Evolutionary conservation across 805 yeast genomes (phyloP).

Genomic region (Starmera quercuum): DNA sequence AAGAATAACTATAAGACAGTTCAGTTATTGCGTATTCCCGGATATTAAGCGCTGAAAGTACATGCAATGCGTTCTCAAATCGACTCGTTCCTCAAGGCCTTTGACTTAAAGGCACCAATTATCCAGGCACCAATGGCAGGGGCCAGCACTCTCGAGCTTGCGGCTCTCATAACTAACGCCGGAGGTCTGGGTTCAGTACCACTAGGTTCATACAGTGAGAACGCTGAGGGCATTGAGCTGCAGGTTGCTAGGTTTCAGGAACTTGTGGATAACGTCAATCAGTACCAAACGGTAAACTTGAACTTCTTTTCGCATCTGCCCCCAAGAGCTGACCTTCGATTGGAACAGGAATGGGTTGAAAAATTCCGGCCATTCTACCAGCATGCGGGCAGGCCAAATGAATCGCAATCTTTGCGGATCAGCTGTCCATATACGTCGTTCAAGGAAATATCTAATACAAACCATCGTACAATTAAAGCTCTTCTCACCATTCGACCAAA

Average conservation of each 20-base stretch:
- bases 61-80: slow-evolving; percentile 13
- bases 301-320: slow-evolving; percentile 41
- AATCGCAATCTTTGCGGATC: neutral
- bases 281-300: slow-evolving; percentile 26
- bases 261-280: slow-evolving; percentile 3
- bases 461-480: slow-evolving; percentile 9
- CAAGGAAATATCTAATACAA: slow-evolving; percentile 1
- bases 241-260: slow-evolving; percentile 8
- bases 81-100: slow-evolving; percentile 6
- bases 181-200: slow-evolving; percentile 49
- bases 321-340: slow-evolving; percentile 6
- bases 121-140: slow-evolving; percentile 61
- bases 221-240: slow-evolving; percentile 7
- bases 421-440: neutral
- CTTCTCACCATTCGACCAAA: slow-evolving; percentile 26
- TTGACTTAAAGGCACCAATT: slow-evolving; percentile 34
- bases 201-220: slow-evolving; percentile 9
- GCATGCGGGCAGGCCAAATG: neutral
- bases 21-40: too few relatives aligned
- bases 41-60: too few relatives aligned
- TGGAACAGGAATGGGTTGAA: slow-evolving; percentile 16
- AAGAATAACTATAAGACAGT: too few relatives aligned
- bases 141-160: slow-evolving; percentile 35
- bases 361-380: slow-evolving; percentile 8
- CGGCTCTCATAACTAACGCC: slow-evolving; percentile 29